These are phyloP conservation scores for Suhomyces chickasaworum DNA, from an alignment of 1,139 yeast genomes.

Conservation along the genomic window DNA sequence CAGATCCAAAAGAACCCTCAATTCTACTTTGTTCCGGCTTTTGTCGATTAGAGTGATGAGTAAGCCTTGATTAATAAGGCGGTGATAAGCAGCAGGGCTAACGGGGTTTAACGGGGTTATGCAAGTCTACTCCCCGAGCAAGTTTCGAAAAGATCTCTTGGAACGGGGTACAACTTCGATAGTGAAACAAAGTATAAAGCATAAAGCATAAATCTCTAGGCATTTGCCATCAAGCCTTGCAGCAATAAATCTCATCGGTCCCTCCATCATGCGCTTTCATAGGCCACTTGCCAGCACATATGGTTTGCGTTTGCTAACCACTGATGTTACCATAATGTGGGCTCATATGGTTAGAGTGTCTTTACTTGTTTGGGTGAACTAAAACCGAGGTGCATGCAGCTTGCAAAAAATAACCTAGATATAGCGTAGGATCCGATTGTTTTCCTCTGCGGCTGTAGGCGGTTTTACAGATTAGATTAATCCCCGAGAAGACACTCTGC, in stretches of 20 bases:
- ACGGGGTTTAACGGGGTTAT: not conserved
- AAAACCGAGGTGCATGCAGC: slow-evolving; percentile 1
- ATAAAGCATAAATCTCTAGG: too few species aligned
- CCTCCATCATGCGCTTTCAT: too few species aligned
- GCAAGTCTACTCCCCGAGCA: not conserved
- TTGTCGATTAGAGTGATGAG: not conserved
- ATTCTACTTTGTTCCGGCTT: too few species aligned
- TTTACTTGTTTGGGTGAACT: not conserved
- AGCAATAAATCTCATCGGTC: not conserved
- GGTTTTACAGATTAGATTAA: not conserved
- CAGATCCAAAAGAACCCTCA: too few species aligned
- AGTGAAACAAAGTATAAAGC: too few species aligned
- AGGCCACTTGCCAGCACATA: too few species aligned
- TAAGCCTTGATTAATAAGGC: not conserved
- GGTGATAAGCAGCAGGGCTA: not conserved
- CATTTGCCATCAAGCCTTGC: not conserved
- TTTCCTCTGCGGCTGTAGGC: not conserved
- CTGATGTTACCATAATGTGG: not conserved
- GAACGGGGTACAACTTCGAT: too few species aligned
- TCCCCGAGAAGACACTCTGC: slow-evolving; percentile 1
- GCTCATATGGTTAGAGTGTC: not conserved
- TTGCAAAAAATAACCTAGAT: not conserved
- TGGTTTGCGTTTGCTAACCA: not conserved
- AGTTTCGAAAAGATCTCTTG: too few species aligned
- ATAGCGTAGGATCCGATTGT: not conserved